Percentiles rank a stretch among this genome's conserved stretches.
Evolutionary conservation across 176 grass and related monocot genomes (phyloP).

Genomic region (Aegilops bicornis): DNA sequence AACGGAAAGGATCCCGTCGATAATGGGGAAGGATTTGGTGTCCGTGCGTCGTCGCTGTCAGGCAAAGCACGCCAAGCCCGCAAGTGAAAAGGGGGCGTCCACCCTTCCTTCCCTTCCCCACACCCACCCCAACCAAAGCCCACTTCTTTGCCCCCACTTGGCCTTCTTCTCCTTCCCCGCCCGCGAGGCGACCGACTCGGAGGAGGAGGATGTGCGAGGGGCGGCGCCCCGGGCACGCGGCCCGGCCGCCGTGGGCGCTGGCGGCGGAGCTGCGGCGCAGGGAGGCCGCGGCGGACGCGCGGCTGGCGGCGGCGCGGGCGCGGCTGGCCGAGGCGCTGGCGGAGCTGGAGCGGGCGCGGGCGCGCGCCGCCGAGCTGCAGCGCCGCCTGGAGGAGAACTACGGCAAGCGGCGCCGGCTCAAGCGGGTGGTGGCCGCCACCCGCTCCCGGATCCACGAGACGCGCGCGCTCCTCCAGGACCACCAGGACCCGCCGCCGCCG

Average conservation of each 20-base stretch:
- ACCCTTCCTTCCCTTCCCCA: no score
- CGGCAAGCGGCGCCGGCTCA: conserved; percentile 52
- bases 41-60: no score
- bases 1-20: background rate
- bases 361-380: conserved; percentile 57
- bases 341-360: conserved; percentile 49
- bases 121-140: background rate
- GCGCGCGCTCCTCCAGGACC: conserved; percentile 22
- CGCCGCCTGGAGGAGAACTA: conserved; percentile 48
- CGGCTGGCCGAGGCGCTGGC: conserved; percentile 49
- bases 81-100: background rate
- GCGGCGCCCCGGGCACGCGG: conserved; percentile 19
- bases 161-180: background rate
- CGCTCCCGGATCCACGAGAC: conserved; percentile 45
- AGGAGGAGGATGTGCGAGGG: conserved; percentile 50
- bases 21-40: background rate
- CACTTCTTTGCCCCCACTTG: background rate
- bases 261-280: conserved; percentile 30
- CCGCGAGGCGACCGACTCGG: background rate
- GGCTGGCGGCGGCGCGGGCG: conserved; percentile 49
- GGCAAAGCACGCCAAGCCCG: no score
- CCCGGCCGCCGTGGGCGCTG: conserved; percentile 16
- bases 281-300: conserved; percentile 47
- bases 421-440: conserved; percentile 16
- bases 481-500: background rate